These are phyloP conservation scores for Azolla pinnata DNA, from an alignment of 75 land plant genomes.

Conservation along the genomic window DNA sequence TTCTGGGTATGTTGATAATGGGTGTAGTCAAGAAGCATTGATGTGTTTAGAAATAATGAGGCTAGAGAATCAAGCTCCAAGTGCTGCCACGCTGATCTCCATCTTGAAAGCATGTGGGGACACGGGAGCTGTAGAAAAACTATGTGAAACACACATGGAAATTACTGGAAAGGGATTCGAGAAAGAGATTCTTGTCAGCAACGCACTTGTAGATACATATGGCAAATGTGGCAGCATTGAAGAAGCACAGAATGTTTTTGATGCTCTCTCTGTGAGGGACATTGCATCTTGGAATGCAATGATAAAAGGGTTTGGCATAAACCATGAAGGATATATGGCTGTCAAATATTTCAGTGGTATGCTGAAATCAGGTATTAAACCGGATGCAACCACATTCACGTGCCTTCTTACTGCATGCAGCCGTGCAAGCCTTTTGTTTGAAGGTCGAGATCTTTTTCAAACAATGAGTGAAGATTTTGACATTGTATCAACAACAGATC, in stretches of 20 bases:
- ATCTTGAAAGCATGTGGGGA: conserved; percentile 7
- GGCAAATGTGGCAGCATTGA: conserved; percentile 11
- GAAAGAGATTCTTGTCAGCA: conserved; percentile 9
- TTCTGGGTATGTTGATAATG: neutral
- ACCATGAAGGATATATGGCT: neutral
- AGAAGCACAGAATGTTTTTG: conserved; percentile 19
- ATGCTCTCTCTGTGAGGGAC: conserved; percentile 8
- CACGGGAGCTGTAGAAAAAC: conserved; percentile 5
- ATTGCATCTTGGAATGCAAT: conserved; percentile 3
- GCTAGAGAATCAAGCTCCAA: neutral
- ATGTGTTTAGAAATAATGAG: neutral
- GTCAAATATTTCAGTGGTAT: neutral
- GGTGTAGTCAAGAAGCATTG: neutral
- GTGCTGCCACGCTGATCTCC: neutral
- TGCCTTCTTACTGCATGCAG: conserved; percentile 11
- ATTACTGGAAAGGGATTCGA: conserved; percentile 6
- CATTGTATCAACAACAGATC: neutral
- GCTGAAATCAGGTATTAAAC: conserved; percentile 10
- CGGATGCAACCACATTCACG: conserved; percentile 6
- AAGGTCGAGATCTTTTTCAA: conserved; percentile 8
- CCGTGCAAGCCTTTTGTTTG: conserved; percentile 18
- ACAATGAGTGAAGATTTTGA: conserved; percentile 4
- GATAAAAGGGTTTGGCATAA: conserved; percentile 1
- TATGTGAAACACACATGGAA: conserved; percentile 6
- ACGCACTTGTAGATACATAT: conserved; percentile 17